phyloP scores from a whole-genome alignment of 129 eudicot genomes.

The Glebionis coronaria region DNA sequence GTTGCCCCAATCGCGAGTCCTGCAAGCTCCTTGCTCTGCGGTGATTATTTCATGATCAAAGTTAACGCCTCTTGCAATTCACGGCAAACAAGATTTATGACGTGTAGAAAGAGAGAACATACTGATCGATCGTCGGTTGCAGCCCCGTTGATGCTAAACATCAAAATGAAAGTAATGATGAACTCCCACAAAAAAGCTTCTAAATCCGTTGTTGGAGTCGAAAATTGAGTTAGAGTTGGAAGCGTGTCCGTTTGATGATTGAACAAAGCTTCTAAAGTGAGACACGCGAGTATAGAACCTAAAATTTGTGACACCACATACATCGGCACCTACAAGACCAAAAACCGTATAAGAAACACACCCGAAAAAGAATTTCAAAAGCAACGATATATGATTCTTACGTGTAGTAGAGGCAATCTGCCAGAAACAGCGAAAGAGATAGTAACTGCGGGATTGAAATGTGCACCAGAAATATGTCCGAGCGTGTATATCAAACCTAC shows the following conservation, averaged over 20 bases:
- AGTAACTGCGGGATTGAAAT: conserved; percentile 69
- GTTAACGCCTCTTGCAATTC: neutral
- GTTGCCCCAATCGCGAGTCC: conserved; percentile 63
- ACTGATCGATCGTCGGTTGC: conserved; percentile 69
- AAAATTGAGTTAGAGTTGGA: conserved; percentile 49
- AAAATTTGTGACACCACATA: conserved; percentile 54
- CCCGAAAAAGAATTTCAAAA: neutral
- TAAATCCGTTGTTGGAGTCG: conserved; percentile 42
- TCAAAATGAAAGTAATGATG: conserved; percentile 53
- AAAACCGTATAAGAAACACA: neutral
- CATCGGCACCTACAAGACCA: conserved; percentile 50
- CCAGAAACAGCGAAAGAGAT: conserved; percentile 43
- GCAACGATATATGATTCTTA: conserved; percentile 13
- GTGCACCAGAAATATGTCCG: conserved; percentile 66
- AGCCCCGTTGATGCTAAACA: conserved; percentile 55
- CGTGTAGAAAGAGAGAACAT: neutral
- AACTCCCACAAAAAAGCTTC: conserved; percentile 70
- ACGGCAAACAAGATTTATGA: neutral
- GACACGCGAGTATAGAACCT: conserved; percentile 57
- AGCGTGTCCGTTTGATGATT: conserved; percentile 42
- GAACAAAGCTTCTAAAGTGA: conserved; percentile 49
- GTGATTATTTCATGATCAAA: conserved; percentile 14
- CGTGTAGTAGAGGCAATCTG: conserved; percentile 40
- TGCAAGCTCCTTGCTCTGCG: conserved; percentile 49
- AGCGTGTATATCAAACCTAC: conserved; percentile 49